phyloP scores from a whole-genome alignment of 176 grass and related monocot species.

The Otatea glauca region DNA sequence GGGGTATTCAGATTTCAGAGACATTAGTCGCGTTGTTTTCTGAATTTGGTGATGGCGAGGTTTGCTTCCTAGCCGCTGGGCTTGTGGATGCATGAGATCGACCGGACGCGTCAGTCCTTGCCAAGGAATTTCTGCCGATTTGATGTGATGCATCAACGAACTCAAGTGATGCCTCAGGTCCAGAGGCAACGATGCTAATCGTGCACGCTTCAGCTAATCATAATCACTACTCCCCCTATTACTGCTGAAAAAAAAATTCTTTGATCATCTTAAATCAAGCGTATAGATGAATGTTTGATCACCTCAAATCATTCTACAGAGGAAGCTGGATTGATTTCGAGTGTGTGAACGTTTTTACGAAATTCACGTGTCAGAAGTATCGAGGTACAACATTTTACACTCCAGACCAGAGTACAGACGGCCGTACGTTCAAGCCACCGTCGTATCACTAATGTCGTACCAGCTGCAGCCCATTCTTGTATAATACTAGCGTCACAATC shows the following conservation, averaged over 20 bases:
- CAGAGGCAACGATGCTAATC: background rate
- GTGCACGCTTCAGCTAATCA: background rate
- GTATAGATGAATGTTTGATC: background rate
- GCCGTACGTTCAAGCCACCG: no score
- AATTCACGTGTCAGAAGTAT: background rate
- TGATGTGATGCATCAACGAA: constrained; percentile 23
- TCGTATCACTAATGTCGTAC: no score
- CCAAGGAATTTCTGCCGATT: constrained; percentile 7
- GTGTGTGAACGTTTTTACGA: background rate
- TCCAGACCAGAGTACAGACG: no score
- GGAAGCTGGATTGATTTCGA: no score
- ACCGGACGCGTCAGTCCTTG: background rate
- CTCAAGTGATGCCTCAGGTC: background rate
- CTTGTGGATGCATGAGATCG: background rate
- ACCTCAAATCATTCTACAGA: background rate
- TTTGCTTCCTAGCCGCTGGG: background rate
- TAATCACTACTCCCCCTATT: background rate
- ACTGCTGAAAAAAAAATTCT: background rate
- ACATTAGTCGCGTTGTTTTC: background rate
- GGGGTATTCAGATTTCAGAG: background rate
- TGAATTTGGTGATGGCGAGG: constrained; percentile 9
- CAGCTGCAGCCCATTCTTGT: no score
- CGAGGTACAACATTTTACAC: no score
- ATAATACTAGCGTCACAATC: no score
- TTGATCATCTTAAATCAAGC: background rate